A percentile compares a stretch with the other conserved stretches of the same genome.
These are phyloP conservation scores for Ascodesmis nigricans DNA, from an alignment of 495 filamentous ascomycete genomes.

Conservation along the genomic window DNA sequence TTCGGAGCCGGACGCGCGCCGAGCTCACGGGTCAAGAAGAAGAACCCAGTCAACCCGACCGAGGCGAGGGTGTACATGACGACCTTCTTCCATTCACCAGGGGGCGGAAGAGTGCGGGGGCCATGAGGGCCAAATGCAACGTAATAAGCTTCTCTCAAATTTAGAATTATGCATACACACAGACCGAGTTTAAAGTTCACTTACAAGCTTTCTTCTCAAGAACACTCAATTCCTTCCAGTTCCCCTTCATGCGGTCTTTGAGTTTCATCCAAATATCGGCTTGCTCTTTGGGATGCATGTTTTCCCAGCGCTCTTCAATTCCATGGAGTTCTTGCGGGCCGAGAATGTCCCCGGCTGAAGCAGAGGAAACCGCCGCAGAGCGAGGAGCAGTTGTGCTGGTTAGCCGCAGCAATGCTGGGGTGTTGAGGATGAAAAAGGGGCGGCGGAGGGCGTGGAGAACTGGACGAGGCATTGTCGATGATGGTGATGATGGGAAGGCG, in stretches of 20 bases:
- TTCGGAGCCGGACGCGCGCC: conserved; percentile 43
- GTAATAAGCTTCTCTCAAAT: conserved; percentile 52
- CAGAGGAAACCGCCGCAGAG: no score
- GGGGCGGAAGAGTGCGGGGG: conserved; percentile 51
- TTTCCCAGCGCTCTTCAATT: conserved; percentile 98
- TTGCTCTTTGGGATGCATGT: conserved; percentile 86
- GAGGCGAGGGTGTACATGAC: conserved; percentile 41
- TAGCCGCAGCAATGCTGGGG: no score
- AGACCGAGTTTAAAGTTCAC: conserved; percentile 27
- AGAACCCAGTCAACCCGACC: conserved; percentile 30
- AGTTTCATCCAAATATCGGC: conserved; percentile 92
- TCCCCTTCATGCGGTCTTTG: conserved; percentile 85
- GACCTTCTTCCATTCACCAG: conserved; percentile 56
- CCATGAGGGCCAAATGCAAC: conserved; percentile 88
- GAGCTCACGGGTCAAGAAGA: conserved; percentile 39
- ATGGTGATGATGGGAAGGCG: no score
- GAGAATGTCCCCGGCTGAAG: no score
- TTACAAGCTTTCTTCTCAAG: conserved; percentile 93
- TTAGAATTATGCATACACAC: neutral
- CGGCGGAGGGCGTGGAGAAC: no score
- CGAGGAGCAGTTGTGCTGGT: no score
- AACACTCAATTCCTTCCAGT: conserved; percentile 76
- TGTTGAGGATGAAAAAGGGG: no score
- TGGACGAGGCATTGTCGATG: no score
- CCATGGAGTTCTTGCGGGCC: no score